These are phyloP conservation scores for Colletotrichum sp. DNA, from an alignment of 2,329 filamentous ascomycete species.

Conservation along the genomic window DNA sequence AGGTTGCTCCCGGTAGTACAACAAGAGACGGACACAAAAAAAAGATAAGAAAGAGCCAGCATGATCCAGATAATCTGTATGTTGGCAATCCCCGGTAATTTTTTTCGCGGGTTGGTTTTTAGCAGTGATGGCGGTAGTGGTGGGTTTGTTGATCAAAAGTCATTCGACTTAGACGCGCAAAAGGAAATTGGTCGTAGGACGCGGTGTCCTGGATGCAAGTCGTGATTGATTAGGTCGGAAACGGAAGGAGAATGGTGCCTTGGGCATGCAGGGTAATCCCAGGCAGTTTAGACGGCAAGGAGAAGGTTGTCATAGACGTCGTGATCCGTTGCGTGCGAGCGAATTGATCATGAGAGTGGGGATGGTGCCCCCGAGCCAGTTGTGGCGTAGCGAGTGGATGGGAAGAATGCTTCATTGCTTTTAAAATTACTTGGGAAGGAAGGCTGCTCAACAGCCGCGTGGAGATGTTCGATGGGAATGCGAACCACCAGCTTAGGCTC, in stretches of 20 bases:
- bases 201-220: slow-evolving; percentile 16
- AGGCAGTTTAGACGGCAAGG: slow-evolving; percentile 12
- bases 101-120: not conserved
- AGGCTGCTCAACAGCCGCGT: slow-evolving; percentile 9
- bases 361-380: not conserved
- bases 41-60: not conserved
- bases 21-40: not conserved
- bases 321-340: slow-evolving; percentile 24
- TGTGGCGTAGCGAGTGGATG: slow-evolving; percentile 13
- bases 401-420: slow-evolving; percentile 12
- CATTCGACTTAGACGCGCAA: not conserved
- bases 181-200: slow-evolving; percentile 17
- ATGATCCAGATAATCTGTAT: not conserved
- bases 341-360: slow-evolving; percentile 22
- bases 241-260: slow-evolving; percentile 10
- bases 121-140: not conserved
- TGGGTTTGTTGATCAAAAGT: not conserved
- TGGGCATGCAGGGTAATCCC: slow-evolving; percentile 7
- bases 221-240: slow-evolving; percentile 14
- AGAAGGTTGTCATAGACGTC: slow-evolving; percentile 23
- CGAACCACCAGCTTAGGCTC: slow-evolving; percentile 29
- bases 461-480: not conserved
- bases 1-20: slow-evolving; percentile 2
- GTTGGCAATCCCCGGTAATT: not conserved
- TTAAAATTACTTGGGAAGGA: slow-evolving; percentile 1